These are phyloP conservation scores for Pseudohalonectria lignicola DNA, from an alignment of 2,329 filamentous ascomycete genomes.

Conservation along the genomic window DNA sequence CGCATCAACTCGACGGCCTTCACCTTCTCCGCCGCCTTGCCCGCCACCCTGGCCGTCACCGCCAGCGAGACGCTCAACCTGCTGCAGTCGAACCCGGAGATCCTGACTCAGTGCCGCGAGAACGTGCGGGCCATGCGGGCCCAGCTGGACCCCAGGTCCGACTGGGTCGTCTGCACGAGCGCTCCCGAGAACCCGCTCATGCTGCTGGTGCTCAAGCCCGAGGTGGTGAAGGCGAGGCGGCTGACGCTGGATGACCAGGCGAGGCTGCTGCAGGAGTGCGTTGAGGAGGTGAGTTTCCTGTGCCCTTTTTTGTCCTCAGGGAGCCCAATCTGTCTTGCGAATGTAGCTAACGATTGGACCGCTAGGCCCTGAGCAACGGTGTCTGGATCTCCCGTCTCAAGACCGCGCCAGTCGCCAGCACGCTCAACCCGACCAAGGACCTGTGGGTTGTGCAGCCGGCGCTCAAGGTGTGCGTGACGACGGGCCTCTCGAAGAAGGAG, in stretches of 20 bases:
- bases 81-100: constrained; percentile 77
- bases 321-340: neutral
- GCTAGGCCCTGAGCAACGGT: constrained; percentile 58
- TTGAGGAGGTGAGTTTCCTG: constrained; percentile 70
- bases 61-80: constrained; percentile 83
- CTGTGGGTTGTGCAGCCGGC: constrained; percentile 65
- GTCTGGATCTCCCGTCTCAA: constrained; percentile 85
- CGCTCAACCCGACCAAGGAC: constrained; percentile 57
- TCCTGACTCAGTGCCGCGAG: constrained; percentile 68
- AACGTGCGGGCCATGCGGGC: constrained; percentile 77
- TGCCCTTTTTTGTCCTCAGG: constrained; percentile 1
- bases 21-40: constrained; percentile 90
- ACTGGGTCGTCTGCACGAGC: constrained; percentile 82
- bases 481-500: constrained; percentile 83
- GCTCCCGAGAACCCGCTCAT: constrained; percentile 77
- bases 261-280: constrained; percentile 72
- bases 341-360: constrained; percentile 2
- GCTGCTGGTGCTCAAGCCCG: constrained; percentile 71
- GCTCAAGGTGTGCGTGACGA: constrained; percentile 84
- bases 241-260: constrained; percentile 71
- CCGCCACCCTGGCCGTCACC: constrained; percentile 89
- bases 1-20: constrained; percentile 87
- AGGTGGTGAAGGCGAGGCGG: constrained; percentile 62
- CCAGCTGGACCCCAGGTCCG: constrained; percentile 84
- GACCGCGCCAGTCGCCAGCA: constrained; percentile 54